Evolutionary conservation across 192 early-diverging fungal genomes (phyloP), one percentile per base, ranked within the genome.

Genomic region (Paraglomus occultum): DNA sequence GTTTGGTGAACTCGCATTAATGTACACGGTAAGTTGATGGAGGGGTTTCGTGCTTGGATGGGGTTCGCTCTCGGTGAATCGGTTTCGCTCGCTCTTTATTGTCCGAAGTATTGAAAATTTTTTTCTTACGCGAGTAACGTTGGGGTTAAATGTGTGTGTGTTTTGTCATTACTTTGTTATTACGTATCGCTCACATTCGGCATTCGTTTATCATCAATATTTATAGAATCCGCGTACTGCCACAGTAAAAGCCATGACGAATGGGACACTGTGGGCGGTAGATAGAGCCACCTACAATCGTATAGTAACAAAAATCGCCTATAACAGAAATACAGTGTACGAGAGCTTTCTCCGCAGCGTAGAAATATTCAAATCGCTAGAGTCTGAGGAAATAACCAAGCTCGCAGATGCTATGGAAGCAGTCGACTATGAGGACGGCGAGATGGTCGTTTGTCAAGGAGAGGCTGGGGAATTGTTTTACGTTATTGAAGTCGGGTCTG

Each of bases 371-470:
- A 42, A 59, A 3, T 71, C 72, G 8, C 70, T 80, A 15, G 39
- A 71, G 18, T 2, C 49, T 6, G 82, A 82, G 47, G 88, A 91
- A 69, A 69, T 86, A 3, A 79, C 79, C 62, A 91, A 91, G 75
- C 85, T 91, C 53, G 88, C 89, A 1, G 89, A 91, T 73, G 83
- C 86, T 10, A 74, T 91, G 15, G 89, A 91, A 73, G 77, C 82
- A 23, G 71, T 84, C 11, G 73, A 73, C 11, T 91, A 81, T 76
- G 77, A 78, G 50, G 83, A 89, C 57, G 79, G 81, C 47, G 85
- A 88, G 5, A 74, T 77, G 6, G 80, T 91, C 1, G 85, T 91
- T 55, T 68, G 71, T 50, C 88, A 91, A 57, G 87, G 87, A 1
- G 89, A 89, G 59, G 72, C 76, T 45, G 89, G 88, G 2, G 89